Base-by-base conservation (phyloP, 139 green algal species). In the Spirogloea muscicola region DNA sequence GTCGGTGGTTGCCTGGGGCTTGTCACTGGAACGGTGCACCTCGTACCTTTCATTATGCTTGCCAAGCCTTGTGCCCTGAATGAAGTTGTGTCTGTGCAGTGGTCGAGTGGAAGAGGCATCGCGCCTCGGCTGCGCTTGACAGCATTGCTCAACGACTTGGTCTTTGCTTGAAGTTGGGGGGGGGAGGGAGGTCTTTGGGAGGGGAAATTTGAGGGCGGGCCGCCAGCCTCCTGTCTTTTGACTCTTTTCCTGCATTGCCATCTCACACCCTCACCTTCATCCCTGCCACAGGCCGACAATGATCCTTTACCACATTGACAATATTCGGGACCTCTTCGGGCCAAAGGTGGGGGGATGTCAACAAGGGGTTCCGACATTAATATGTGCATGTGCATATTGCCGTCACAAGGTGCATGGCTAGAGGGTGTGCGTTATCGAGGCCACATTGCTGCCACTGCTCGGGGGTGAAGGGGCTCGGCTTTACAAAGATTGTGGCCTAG, bases 281-380 rank as follows among this genome's bases (percentile, higher is more conserved):
- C n/a, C n/a, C n/a, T n/a, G n/a, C n/a, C n/a, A n/a, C 72, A 80
- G 84, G 41, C 94, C 94, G 31, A 99, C 94, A 34, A 99, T 99
- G 94, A 99, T 98, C 38, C 77, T 98, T 72, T 98, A 98, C 78
- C 87, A 90, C 75, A 96, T 98, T 48, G 92, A 97, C 83, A 99
- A 99, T 86, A 99, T 99, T 66, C 84, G 94, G 2, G 94, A 99
- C 67, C 87, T 99, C 55, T 99, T 98, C 82, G 94, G 94, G 3
- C 92, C 96, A 80, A 95, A 94, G 83, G 92, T 98, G 57, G 42
- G 72, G 0, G 40, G 33, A 67, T 34, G 4, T 39, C 25, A 3
- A 42, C 27, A n/a, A n/a, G 49, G 2, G 29, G 34, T 7, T 58
- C 2, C 21, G 25, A 51, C 29, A 5, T 74, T 65, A 3, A 25